Conservation (phyloP, 192 early-diverging fungal genomes). For the Coemansia sp. region DNA sequence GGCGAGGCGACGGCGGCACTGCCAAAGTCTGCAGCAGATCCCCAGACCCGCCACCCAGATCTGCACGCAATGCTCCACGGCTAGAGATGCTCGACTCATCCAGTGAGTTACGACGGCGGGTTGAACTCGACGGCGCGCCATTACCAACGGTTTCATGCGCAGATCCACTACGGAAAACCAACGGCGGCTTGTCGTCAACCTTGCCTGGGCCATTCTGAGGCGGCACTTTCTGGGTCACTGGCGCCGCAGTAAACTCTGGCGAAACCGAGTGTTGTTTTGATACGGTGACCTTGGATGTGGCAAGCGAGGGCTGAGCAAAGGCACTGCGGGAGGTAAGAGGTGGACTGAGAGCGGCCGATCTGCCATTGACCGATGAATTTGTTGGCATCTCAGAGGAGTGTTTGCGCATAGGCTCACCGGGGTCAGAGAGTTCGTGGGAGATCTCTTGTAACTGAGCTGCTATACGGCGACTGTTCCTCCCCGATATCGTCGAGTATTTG, state of each 20-base stretch:
- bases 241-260: slow-evolving; percentile 17
- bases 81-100: slow-evolving; percentile 30
- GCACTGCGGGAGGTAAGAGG: slow-evolving; percentile 3
- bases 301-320: slow-evolving; percentile 27
- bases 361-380: neutral
- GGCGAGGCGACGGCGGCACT: neutral
- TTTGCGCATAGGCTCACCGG: neutral
- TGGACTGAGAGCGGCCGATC: neutral
- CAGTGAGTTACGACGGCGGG: slow-evolving; percentile 29
- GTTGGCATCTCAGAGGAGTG: neutral
- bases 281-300: slow-evolving; percentile 28
- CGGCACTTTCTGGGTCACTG: neutral
- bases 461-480: slow-evolving; percentile 11
- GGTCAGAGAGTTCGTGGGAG: neutral
- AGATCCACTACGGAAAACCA: slow-evolving; percentile 26
- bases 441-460: neutral
- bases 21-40: neutral
- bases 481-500: slow-evolving; percentile 16
- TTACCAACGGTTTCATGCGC: slow-evolving; percentile 1
- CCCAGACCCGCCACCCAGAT: neutral
- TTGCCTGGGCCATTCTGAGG: neutral
- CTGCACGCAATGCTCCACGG: slow-evolving; percentile 3
- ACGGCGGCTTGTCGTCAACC: neutral
- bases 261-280: slow-evolving; percentile 35
- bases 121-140: neutral